phyloP scores from a whole-genome alignment of 495 filamentous ascomycete genomes.

The Aspergillus conjunctus region DNA sequence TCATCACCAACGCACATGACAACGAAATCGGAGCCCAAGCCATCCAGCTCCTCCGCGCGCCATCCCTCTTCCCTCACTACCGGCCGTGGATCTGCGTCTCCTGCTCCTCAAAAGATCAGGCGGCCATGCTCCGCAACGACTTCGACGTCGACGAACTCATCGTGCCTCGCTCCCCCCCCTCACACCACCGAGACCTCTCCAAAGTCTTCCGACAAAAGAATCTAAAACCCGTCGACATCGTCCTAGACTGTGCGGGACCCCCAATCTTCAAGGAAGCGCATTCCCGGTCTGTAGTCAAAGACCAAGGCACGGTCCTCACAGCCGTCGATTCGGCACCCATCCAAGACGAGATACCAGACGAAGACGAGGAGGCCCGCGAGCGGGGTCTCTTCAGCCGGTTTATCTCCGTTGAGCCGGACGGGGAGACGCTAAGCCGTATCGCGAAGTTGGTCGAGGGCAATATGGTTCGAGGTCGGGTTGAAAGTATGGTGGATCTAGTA shows the following conservation, averaged over 20 bases:
- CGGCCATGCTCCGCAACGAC: conserved; percentile 25
- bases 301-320: conserved; percentile 41
- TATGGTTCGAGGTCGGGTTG: conserved; percentile 34
- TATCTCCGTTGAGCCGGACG: conserved; percentile 44
- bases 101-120: conserved; percentile 34
- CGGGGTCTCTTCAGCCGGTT: conserved; percentile 37
- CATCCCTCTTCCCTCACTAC: conserved; percentile 34
- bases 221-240: conserved; percentile 43
- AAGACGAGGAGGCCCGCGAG: conserved; percentile 21
- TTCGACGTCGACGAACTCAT: conserved; percentile 40
- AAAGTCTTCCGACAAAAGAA: conserved; percentile 34
- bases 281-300: conserved; percentile 35
- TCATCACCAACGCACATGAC: conserved; percentile 42
- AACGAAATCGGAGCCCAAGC: conserved; percentile 43
- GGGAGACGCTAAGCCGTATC: conserved; percentile 33
- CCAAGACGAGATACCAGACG: conserved; percentile 17
- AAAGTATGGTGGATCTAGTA: conserved; percentile 37
- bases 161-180: conserved; percentile 29
- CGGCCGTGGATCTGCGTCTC: conserved; percentile 48
- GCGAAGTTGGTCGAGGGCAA: conserved; percentile 39
- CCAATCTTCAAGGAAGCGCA: conserved; percentile 39
- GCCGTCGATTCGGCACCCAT: conserved; percentile 37
- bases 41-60: conserved; percentile 40
- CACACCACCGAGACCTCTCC: conserved; percentile 32
- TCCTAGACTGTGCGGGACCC: conserved; percentile 42